Base-by-base conservation (phyloP, 2,329 filamentous ascomycete genomes). In the Paracorniculantispora psalliotae region DNA sequence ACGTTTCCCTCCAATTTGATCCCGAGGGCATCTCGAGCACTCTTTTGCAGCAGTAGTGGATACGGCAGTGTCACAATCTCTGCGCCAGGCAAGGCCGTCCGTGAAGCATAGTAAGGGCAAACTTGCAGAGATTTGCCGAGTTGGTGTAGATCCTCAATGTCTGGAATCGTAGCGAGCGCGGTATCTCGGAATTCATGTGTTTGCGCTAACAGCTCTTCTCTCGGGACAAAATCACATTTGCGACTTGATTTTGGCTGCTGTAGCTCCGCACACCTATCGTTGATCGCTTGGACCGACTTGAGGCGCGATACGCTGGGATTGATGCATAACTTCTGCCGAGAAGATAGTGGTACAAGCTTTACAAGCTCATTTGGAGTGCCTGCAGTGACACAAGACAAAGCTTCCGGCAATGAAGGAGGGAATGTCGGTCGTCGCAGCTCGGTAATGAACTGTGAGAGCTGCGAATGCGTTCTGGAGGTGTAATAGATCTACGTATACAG, bases 71-170 rank as follows among this genome's bases (percentile, higher is more conserved):
- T 96, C 26, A 99, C 82, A 56, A 99, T 91, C 79, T 97, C 92
- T 43, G 91, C 89, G 10, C 88, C 83, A 19, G 87, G 85, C n/a
- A 96, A 87, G 0, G 90, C 89, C 2, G 89, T 82, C 51, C 94
- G 83, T 0, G 93, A 93, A n/a, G 93, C 92, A 73, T 99, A 99
- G 71, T 99, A 99, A 0, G 94, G 93, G 69, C 94, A 99, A 5
- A 97, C 83, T 0, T 87, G 84, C 33, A 97, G 78, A 52, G 87
- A 83, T 66, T 87, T 90, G 4, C 94, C 94, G 1, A 97, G 77
- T 15, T 79, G 78, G 21, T 88, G 87, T 41, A 97, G 79, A 66
- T 99, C 94, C 71, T 99, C 94, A 58, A 99, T 97, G 67, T 99
- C 94, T 2, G 90, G 88, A 8, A 99, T 82, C 0, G 84, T 91